Conservation (phyloP, 176 grass and related monocot genomes). For the Secale cereale region DNA sequence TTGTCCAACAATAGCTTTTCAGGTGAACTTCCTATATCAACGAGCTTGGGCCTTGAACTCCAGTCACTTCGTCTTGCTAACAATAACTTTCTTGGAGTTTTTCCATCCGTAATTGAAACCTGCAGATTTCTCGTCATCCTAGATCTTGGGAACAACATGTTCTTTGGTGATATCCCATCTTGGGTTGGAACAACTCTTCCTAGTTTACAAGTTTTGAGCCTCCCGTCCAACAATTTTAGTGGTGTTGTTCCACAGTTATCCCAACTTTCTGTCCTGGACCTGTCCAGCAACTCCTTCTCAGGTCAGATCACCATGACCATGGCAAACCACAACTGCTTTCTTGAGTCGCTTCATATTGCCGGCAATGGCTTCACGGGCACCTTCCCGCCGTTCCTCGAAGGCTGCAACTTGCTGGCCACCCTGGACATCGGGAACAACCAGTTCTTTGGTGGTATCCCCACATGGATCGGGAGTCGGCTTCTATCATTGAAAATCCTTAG, state of each 20-base stretch:
- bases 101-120: constrained; percentile 18
- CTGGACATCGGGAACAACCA: no score
- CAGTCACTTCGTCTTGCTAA: constrained; percentile 38
- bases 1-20: not conserved
- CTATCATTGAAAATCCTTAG: not conserved
- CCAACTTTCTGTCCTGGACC: constrained; percentile 25
- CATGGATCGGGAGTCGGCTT: constrained; percentile 31
- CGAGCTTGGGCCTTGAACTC: not conserved
- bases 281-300: not conserved
- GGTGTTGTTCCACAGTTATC: constrained; percentile 32
- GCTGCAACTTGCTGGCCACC: no score
- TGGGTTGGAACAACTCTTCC: constrained; percentile 39
- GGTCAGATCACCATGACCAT: no score
- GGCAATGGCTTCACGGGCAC: no score
- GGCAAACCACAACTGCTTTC: no score
- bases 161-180: constrained; percentile 35
- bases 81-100: constrained; percentile 22
- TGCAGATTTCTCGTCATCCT: constrained; percentile 18
- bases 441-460: constrained; percentile 46
- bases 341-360: no score
- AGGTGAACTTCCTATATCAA: not conserved
- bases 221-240: constrained; percentile 41
- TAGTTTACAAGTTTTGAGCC: constrained; percentile 22
- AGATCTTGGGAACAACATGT: constrained; percentile 45
- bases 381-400: no score